Evolutionary conservation across 2,329 filamentous ascomycete genomes (phyloP), one percentile per base, ranked within the genome.

Genomic region (Neofusicoccum ribis): DNA sequence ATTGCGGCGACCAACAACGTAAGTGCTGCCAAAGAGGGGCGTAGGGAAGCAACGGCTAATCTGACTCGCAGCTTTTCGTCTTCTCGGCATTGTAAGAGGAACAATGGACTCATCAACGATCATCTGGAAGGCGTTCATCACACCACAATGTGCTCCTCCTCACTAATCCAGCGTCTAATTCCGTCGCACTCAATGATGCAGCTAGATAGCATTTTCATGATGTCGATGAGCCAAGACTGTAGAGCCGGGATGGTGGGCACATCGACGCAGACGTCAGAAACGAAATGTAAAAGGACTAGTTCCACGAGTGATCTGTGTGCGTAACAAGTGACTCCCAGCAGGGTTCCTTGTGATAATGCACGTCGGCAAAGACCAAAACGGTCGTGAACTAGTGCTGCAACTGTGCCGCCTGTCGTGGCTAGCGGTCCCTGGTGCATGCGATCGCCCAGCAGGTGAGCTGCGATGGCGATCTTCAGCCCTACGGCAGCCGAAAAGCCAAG

Each of bases 1-100:
- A 99, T 99, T 83, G 95, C 95, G 72, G 95, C 95, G 67, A 99
- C 95, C 69, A 99, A 99, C 85, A 99, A 99, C 81, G 95, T 98
- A 82, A 90, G 94, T 84, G 47, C n/a, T 49, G 60, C 39, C 20
- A 17, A 34, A 31, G 27, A 46, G n/a, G 5, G 12, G 31, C 9
- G 31, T 43, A 15, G 12, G 27, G 11, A 6, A 37, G 27, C 56
- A 15, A 3, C 2, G 20, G 64, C 70, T 66, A 47, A 65, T 36
- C 23, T 50, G n/a, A 59, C 31, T n/a, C 23, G n/a, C 70, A 84
- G 82, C 81, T 84, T 70, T 84, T 84, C 73, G 82, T 84, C 71
- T 84, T 84, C 77, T 84, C 82, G 66, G 82, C 82, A 72, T 79
- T 84, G 75, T 84, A 82, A 75, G 64, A 44, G 65, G 50, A 41